These are phyloP conservation scores for Albophoma yamanashiensis DNA, from an alignment of 2,329 filamentous ascomycete species.

Conservation along the genomic window DNA sequence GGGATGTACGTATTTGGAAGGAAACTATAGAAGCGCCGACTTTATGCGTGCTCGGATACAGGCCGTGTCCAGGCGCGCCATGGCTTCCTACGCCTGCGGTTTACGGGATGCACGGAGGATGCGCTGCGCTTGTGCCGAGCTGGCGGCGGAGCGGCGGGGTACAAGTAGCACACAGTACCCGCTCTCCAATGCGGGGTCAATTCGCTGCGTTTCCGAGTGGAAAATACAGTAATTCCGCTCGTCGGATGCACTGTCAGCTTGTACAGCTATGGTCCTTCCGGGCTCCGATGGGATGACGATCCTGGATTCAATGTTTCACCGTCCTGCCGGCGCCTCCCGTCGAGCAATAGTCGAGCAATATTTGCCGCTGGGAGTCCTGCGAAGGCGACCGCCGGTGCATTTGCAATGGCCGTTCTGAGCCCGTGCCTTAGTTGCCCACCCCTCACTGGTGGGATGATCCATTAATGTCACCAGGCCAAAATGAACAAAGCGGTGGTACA, in stretches of 20 bases:
- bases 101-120: not conserved
- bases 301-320: no score
- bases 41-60: not conserved
- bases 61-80: not conserved
- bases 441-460: not conserved
- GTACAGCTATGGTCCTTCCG: not conserved
- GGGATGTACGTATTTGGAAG: not conserved
- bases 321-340: not conserved
- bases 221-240: not conserved
- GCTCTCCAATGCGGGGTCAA: not conserved
- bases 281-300: no score
- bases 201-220: not conserved
- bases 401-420: no score
- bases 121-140: not conserved
- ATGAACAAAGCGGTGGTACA: not conserved
- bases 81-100: not conserved
- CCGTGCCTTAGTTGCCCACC: no score
- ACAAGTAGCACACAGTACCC: constrained; percentile 2
- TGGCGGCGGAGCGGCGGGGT: not conserved
- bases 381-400: not conserved
- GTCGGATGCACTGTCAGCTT: not conserved
- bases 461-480: not conserved
- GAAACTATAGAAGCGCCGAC: not conserved
- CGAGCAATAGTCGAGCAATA: no score
- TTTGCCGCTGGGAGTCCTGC: not conserved